Base-by-base conservation (phyloP, 345 rosid genomes). In the Rhodamnia rubescens region DNA sequence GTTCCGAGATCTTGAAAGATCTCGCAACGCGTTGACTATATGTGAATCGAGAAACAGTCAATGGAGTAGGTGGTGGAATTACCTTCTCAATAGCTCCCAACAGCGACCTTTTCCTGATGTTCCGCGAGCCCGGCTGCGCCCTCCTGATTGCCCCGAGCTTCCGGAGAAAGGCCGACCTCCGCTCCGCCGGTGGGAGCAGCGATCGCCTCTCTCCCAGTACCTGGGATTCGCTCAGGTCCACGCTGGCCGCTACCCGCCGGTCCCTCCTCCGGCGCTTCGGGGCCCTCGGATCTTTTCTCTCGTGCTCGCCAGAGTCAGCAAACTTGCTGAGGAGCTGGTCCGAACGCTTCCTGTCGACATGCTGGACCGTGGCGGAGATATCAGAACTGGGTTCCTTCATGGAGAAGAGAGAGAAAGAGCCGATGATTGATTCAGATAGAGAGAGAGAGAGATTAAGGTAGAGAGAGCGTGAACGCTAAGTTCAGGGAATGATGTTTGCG, bases 241-340 rank as follows among this genome's bases (percentile, higher is more conserved):
- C 8, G 74, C 40, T 0, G 53, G 26, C 83, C 20, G 29, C 89
- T 64, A 22, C 58, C 53, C 83, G 84, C 40, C 55, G 74, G 74
- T 87, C 52, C 85, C 85, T 90, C 85, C 86, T 91, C 81, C 90
- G 87, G 84, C 93, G 89, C 87, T 85, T 93, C 21, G 85, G 14
- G 82, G 85, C 83, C 84, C 87, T 54, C 78, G 80, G 52, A n/a
- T 24, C 29, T 15, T 85, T 82, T 86, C 84, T 84, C 88, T 83
- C 56, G 85, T 0, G 86, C 84, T 42, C 36, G 8, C 90, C 90
- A 2, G 83, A 20, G 44, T 93, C 95, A 1, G 98, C 91, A 84
- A 97, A 97, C 83, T 97, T 97, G 53, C 93, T 89, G n/a, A 96
- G 96, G 87, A 97, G 84, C 89, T 94, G 97, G 58, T 95, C 98